phyloP scores from a whole-genome alignment of 768 basidiomycete species.

The Plicaturopsis crispa region DNA sequence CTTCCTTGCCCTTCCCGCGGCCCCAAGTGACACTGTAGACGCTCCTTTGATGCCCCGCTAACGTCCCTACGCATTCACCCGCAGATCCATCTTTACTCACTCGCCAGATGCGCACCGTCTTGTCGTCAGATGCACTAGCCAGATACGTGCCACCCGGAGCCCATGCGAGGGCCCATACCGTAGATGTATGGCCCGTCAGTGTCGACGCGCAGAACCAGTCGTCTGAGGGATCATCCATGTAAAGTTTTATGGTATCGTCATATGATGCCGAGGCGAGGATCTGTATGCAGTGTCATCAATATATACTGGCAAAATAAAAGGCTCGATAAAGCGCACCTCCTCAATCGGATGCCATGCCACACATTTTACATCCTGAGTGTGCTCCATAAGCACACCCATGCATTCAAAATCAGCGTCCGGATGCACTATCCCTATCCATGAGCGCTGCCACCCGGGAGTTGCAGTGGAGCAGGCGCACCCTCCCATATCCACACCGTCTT shows the following conservation, averaged over 20 bases:
- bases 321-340: slow-evolving; percentile 65
- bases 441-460: not conserved
- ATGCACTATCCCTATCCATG: slow-evolving; percentile 50
- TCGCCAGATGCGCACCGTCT: slow-evolving; percentile 82
- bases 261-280: slow-evolving; percentile 96
- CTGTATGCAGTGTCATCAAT: too few species aligned
- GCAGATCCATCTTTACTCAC: slow-evolving; percentile 44
- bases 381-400: slow-evolving; percentile 93
- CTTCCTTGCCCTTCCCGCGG: slow-evolving; percentile 26
- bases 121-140: slow-evolving; percentile 82
- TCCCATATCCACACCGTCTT: slow-evolving; percentile 99
- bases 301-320: too few species aligned
- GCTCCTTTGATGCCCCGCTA: slow-evolving; percentile 62
- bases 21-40: slow-evolving; percentile 83
- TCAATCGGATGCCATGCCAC: slow-evolving; percentile 94
- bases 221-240: slow-evolving; percentile 86
- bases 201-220: slow-evolving; percentile 91
- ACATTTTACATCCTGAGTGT: slow-evolving; percentile 92
- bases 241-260: slow-evolving; percentile 92
- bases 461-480: slow-evolving; percentile 40
- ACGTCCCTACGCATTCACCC: slow-evolving; percentile 54
- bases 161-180: slow-evolving; percentile 90
- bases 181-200: slow-evolving; percentile 73
- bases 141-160: slow-evolving; percentile 72
- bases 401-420: slow-evolving; percentile 94